Evolutionary conservation across 2,329 filamentous ascomycete species (phyloP).

Genomic region (Sphaerulina vaccinii): DNA sequence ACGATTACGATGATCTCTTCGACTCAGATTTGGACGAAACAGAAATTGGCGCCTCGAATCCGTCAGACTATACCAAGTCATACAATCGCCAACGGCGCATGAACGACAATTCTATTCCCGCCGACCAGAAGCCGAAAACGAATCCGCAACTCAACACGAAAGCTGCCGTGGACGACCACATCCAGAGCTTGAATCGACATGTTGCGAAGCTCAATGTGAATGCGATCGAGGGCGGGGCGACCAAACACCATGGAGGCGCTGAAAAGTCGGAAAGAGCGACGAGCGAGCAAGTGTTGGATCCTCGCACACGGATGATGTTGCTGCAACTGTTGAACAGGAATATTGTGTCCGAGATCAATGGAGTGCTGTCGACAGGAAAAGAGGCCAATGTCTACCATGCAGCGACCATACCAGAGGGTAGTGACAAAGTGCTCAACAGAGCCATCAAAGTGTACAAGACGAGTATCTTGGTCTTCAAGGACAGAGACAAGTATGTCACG

Average conservation of each 20-base stretch:
- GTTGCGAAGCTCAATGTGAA: slow-evolving; percentile 82
- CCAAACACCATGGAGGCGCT: slow-evolving; percentile 50
- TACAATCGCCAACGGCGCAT: slow-evolving; percentile 81
- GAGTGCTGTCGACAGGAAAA: slow-evolving; percentile 93
- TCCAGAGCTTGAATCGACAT: slow-evolving; percentile 79
- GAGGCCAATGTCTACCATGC: slow-evolving; percentile 98
- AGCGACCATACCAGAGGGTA: slow-evolving; percentile 60
- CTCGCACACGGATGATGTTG: slow-evolving; percentile 90
- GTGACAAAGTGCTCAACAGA: slow-evolving; percentile 63
- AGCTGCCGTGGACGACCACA: slow-evolving; percentile 80
- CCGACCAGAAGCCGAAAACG: slow-evolving; percentile 62
- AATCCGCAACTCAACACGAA: slow-evolving; percentile 80
- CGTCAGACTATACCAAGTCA: slow-evolving; percentile 73
- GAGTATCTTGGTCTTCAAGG: slow-evolving; percentile 95
- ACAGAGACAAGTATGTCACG: slow-evolving; percentile 91
- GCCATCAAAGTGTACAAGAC: slow-evolving; percentile 99
- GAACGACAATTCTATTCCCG: slow-evolving; percentile 53
- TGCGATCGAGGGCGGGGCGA: slow-evolving; percentile 55
- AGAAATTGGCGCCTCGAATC: slow-evolving; percentile 57
- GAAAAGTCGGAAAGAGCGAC: slow-evolving; percentile 87
- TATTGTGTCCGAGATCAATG: slow-evolving; percentile 86
- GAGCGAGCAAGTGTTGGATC: slow-evolving; percentile 90
- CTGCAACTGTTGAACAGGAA: slow-evolving; percentile 94
- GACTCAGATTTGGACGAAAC: slow-evolving; percentile 55
- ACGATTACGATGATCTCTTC: slow-evolving; percentile 59